phyloP scores from a whole-genome alignment of 441 rosid species.

The Croton laevigatus region DNA sequence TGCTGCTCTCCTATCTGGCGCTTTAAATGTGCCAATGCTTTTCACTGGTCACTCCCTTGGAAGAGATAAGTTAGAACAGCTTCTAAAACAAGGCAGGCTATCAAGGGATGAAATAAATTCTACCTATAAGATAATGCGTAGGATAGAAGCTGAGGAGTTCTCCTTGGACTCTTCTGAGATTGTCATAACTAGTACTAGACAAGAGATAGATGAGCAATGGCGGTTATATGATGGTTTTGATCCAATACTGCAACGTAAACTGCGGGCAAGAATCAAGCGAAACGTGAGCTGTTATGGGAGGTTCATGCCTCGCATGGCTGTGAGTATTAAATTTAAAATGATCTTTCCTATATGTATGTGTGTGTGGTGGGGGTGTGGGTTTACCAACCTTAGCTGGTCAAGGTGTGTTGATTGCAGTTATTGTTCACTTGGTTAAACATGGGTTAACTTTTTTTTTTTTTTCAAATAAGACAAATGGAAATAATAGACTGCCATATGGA shows the following conservation, averaged over 20 bases:
- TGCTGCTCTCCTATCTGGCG: slow-evolving; percentile 90
- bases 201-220: slow-evolving; percentile 96
- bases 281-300: slow-evolving; percentile 88
- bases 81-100: slow-evolving; percentile 74
- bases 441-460: not conserved
- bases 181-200: slow-evolving; percentile 85
- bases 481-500: too few relatives aligned
- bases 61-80: slow-evolving; percentile 88
- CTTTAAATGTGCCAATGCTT: slow-evolving; percentile 93
- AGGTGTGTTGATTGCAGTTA: slow-evolving; percentile 1
- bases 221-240: slow-evolving; percentile 92
- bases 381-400: not conserved
- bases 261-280: slow-evolving; percentile 86
- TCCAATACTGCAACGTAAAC: slow-evolving; percentile 67
- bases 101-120: slow-evolving; percentile 79
- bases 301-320: slow-evolving; percentile 89
- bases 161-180: slow-evolving; percentile 88
- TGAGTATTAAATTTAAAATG: slow-evolving; percentile 36
- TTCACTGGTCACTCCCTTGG: slow-evolving; percentile 98
- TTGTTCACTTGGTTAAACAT: not conserved
- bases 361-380: too few relatives aligned
- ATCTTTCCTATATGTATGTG: not conserved
- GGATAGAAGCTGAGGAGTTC: slow-evolving; percentile 92
- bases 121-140: slow-evolving; percentile 81
- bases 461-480: not conserved